phyloP scores from a whole-genome alignment of 495 filamentous ascomycete species.

The Penicillium ucsense region DNA sequence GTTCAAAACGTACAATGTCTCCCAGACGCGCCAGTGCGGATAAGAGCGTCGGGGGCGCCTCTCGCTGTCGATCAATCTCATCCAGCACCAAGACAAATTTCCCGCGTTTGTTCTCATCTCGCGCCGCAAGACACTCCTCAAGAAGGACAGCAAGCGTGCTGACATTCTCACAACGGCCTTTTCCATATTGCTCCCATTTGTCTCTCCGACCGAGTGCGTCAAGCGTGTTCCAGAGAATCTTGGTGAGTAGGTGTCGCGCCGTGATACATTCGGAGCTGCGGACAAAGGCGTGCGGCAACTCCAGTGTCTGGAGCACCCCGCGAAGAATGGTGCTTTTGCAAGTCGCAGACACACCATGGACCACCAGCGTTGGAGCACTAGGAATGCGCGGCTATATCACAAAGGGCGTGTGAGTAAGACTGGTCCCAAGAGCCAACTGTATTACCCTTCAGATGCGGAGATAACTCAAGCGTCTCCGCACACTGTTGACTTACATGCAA shows the following conservation, averaged over 20 bases:
- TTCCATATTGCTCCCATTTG: conserved; percentile 33
- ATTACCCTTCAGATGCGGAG: not conserved
- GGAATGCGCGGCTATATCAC: conserved; percentile 27
- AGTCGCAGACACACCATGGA: conserved; percentile 85
- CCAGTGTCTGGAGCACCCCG: conserved; percentile 46
- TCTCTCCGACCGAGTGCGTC: conserved; percentile 27
- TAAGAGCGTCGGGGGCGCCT: conserved; percentile 69
- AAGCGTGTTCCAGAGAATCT: conserved; percentile 36
- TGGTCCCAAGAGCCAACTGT: not conserved
- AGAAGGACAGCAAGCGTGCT: conserved; percentile 64
- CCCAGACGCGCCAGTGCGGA: conserved; percentile 72
- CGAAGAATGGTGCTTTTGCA: conserved; percentile 71
- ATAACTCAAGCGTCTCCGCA: not conserved
- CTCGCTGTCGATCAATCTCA: conserved; percentile 80
- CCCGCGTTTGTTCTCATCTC: conserved; percentile 13
- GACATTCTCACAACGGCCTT: conserved; percentile 65
- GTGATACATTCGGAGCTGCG: conserved; percentile 82
- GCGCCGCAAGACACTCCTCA: conserved; percentile 35
- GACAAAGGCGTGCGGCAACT: conserved; percentile 58
- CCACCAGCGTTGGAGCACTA: conserved; percentile 52
- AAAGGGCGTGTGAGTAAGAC: conserved; percentile 8
- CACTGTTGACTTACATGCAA: conserved; percentile 40
- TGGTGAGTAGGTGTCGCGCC: conserved; percentile 71
- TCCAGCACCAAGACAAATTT: conserved; percentile 82
- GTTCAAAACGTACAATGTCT: conserved; percentile 51